phyloP scores from a whole-genome alignment of 164 flowering plant species.

The Vitis amurensis region DNA sequence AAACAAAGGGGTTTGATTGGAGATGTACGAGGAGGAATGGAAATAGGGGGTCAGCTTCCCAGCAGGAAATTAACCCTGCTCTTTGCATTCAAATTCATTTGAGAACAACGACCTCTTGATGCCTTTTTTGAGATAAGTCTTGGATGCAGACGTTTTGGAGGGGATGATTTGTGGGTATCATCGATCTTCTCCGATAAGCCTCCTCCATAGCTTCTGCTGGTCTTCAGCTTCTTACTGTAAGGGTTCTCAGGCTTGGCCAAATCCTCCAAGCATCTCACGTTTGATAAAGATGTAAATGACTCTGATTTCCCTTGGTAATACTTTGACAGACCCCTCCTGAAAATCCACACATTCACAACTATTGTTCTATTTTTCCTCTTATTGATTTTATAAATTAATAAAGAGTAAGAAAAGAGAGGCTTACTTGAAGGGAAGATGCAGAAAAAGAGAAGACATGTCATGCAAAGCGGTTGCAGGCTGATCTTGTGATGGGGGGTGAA shows the following conservation, averaged over 20 bases:
- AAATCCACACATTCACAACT: background rate
- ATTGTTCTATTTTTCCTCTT: background rate
- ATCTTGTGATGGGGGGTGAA: no score
- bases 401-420: background rate
- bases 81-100: no score
- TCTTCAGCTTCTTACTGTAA: slow-evolving; percentile 35
- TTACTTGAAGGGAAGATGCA: slow-evolving; percentile 20
- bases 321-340: slow-evolving; percentile 50
- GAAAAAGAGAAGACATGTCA: slow-evolving; percentile 29
- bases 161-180: no score
- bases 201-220: slow-evolving; percentile 6
- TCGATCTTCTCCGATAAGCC: no score
- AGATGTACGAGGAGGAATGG: no score
- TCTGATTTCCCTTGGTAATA: slow-evolving; percentile 46
- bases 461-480: background rate
- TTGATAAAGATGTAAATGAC: slow-evolving; percentile 40
- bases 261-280: slow-evolving; percentile 37
- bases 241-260: slow-evolving; percentile 44
- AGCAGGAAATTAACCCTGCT: no score
- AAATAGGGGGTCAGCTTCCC: no score
- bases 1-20: no score
- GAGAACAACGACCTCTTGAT: no score
- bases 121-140: no score
- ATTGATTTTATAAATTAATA: no score
- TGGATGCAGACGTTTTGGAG: no score